phyloP scores from a whole-genome alignment of 345 rosid species.

The Eucalyptus urophylla region DNA sequence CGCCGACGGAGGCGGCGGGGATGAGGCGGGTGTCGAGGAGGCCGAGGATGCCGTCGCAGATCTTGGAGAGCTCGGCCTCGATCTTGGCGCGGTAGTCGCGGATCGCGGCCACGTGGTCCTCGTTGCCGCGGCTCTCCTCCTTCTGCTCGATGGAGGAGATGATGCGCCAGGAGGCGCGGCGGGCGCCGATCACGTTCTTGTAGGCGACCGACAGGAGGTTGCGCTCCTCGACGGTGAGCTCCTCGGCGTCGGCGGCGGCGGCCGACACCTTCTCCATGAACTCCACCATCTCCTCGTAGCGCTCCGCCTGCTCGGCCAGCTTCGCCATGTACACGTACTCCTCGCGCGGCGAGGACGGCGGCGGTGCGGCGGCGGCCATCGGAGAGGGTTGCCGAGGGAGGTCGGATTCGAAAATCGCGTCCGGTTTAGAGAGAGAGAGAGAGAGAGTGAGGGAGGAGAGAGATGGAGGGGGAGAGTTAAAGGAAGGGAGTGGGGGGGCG shows the following conservation, averaged over 20 bases:
- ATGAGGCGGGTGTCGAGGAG: slow-evolving; percentile 60
- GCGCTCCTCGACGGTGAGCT: slow-evolving; percentile 49
- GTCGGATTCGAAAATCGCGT: background rate
- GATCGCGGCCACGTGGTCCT: slow-evolving; percentile 40
- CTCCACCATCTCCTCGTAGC: slow-evolving; percentile 67
- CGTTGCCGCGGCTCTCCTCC: slow-evolving; percentile 48
- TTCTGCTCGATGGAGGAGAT: slow-evolving; percentile 64
- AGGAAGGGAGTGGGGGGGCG: background rate
- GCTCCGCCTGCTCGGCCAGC: slow-evolving; percentile 14
- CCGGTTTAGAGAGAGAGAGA: background rate
- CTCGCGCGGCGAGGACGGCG: slow-evolving; percentile 59
- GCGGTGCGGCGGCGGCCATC: background rate
- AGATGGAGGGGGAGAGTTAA: background rate
- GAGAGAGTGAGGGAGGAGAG: background rate
- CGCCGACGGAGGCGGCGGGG: slow-evolving; percentile 64
- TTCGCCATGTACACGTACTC: slow-evolving; percentile 49
- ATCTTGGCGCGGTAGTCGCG: slow-evolving; percentile 65
- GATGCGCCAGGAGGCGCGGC: slow-evolving; percentile 50
- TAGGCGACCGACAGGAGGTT: slow-evolving; percentile 53
- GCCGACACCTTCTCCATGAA: slow-evolving; percentile 67
- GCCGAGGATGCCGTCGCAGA: slow-evolving; percentile 57
- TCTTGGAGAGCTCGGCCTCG: slow-evolving; percentile 73
- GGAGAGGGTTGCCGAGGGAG: background rate
- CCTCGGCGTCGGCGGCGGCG: slow-evolving; percentile 36
- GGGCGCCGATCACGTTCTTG: slow-evolving; percentile 53